Evolutionary conservation across 352 stramenopile genomes (phyloP).

Genomic region (Globisporangium cystogenes): DNA sequence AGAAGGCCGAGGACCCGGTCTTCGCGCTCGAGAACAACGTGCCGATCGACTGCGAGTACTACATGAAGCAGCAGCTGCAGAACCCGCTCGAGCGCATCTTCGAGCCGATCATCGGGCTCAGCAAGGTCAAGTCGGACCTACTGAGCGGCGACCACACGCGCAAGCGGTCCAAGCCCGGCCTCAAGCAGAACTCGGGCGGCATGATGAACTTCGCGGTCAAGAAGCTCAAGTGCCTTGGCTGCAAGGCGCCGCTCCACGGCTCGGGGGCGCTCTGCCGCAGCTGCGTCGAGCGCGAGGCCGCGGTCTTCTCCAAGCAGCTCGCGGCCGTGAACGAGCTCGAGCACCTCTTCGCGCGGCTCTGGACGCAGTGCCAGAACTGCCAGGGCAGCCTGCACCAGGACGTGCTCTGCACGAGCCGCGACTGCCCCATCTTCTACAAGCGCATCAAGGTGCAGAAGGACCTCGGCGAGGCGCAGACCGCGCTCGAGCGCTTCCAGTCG

Average conservation of each 20-base stretch:
- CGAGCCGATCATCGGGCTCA: slow-evolving; percentile 95
- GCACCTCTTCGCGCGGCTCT: slow-evolving; percentile 93
- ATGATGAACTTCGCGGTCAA: slow-evolving; percentile 99
- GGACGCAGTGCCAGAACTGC: slow-evolving; percentile 98
- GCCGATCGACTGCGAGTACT: slow-evolving; percentile 99
- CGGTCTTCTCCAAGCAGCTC: slow-evolving; percentile 96
- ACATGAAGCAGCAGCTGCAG: slow-evolving; percentile 98
- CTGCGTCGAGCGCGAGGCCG: slow-evolving; percentile 90
- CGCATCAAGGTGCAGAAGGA: slow-evolving; percentile 99
- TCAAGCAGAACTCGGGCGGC: slow-evolving; percentile 93
- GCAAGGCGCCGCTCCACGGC: slow-evolving; percentile 92
- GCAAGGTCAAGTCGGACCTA: slow-evolving; percentile 89
- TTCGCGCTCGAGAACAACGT: slow-evolving; percentile 99
- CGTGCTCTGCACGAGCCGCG: slow-evolving; percentile 94
- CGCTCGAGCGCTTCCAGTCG: slow-evolving; percentile 93
- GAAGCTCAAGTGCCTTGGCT: slow-evolving; percentile 97
- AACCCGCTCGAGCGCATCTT: slow-evolving; percentile 99
- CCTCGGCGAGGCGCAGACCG: slow-evolving; percentile 90
- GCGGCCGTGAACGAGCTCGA: slow-evolving; percentile 91
- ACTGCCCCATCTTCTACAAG: slow-evolving; percentile 99
- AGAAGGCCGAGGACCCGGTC: slow-evolving; percentile 98
- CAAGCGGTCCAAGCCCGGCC: slow-evolving; percentile 95
- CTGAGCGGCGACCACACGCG: slow-evolving; percentile 97
- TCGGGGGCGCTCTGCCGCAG: slow-evolving; percentile 91
- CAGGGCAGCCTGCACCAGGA: slow-evolving; percentile 97